phyloP scores from a whole-genome alignment of 129 eudicot species.

The Flaveria robusta region DNA sequence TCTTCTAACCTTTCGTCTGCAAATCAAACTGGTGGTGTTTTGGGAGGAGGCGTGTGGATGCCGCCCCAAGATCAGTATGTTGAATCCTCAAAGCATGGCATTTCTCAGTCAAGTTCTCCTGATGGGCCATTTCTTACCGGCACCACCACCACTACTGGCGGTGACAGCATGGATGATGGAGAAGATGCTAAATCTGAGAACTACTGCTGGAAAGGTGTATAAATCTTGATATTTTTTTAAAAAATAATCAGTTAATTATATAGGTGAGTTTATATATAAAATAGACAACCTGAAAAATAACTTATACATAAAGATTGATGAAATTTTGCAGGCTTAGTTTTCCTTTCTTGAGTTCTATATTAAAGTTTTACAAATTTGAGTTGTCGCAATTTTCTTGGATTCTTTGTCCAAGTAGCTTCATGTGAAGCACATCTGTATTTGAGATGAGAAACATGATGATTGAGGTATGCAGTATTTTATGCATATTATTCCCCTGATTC shows the following conservation, averaged over 20 bases:
- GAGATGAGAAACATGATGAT: slow-evolving; percentile 41
- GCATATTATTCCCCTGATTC: slow-evolving; percentile 24
- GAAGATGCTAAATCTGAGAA: slow-evolving; percentile 76
- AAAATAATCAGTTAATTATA: slow-evolving; percentile 44
- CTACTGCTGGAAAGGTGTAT: slow-evolving; percentile 68
- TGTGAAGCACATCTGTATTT: slow-evolving; percentile 40
- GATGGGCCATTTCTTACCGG: slow-evolving; percentile 68
- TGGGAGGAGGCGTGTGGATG: slow-evolving; percentile 54
- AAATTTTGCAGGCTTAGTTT: slow-evolving; percentile 73
- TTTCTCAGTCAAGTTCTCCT: slow-evolving; percentile 73
- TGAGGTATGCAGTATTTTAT: slow-evolving; percentile 40
- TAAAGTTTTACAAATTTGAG: slow-evolving; percentile 38
- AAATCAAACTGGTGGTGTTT: slow-evolving; percentile 39
- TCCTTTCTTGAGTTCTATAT: slow-evolving; percentile 6
- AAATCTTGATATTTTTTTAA: slow-evolving; percentile 45
- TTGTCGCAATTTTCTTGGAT: slow-evolving; percentile 44
- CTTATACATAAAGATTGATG: slow-evolving; percentile 46
- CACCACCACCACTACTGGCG: slow-evolving; percentile 50
- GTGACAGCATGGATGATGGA: slow-evolving; percentile 72
- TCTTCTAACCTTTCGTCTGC: slow-evolving; percentile 34
- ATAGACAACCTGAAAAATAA: slow-evolving; percentile 29
- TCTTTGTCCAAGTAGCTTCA: slow-evolving; percentile 42
- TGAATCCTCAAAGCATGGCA: slow-evolving; percentile 56
- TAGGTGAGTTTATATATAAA: slow-evolving; percentile 39
- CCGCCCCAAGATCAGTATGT: slow-evolving; percentile 50